These are phyloP conservation scores for Olyra latifolia DNA, from an alignment of 176 grass and related monocot species.

Conservation along the genomic window DNA sequence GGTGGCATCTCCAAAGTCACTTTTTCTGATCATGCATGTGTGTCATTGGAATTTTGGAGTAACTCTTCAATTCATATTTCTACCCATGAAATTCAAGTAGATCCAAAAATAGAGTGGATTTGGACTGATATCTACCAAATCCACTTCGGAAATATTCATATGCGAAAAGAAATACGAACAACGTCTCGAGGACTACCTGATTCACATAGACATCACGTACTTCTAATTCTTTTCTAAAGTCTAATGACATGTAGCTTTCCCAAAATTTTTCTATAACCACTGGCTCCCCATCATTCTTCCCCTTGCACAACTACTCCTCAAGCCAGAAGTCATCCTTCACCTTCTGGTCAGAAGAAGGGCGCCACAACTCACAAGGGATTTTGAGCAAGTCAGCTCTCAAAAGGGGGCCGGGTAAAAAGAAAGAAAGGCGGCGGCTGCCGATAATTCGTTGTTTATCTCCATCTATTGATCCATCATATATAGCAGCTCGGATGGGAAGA, in stretches of 20 bases:
- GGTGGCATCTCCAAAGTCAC: too few relatives aligned
- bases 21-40: too few relatives aligned
- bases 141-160: conserved; percentile 35
- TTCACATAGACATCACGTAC: conserved; percentile 16
- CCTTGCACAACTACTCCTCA: conserved; percentile 35
- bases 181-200: neutral
- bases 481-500: neutral
- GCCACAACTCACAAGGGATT: conserved; percentile 11
- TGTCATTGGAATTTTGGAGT: neutral
- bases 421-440: neutral
- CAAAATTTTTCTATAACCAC: conserved; percentile 30
- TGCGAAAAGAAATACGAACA: conserved; percentile 7
- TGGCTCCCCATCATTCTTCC: conserved; percentile 12
- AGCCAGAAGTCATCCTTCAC: conserved; percentile 32
- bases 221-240: conserved; percentile 26
- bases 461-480: conserved; percentile 4
- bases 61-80: neutral
- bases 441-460: neutral
- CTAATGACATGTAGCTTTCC: conserved; percentile 32
- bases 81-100: neutral
- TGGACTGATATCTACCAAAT: conserved; percentile 33
- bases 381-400: neutral
- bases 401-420: neutral
- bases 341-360: conserved; percentile 33
- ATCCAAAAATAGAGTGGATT: neutral